A percentile compares a stretch with the other conserved stretches of the same genome.
Conservation (phyloP, 2,329 filamentous ascomycete species). For the Trichoderma afroharzianum region DNA sequence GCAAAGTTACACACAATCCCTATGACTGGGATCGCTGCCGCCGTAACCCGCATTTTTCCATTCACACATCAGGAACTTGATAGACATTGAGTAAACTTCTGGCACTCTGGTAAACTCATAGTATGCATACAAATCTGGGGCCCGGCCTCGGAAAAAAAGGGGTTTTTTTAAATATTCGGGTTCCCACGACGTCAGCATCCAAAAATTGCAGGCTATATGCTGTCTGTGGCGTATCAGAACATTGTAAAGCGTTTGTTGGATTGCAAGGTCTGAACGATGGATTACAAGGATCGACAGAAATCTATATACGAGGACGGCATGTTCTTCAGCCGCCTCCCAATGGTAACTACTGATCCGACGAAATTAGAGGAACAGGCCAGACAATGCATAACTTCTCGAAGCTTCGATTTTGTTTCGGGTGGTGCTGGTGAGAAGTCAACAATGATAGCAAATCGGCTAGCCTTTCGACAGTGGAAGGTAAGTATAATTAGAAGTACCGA, state of each 20-base stretch:
- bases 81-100: background rate
- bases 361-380: background rate
- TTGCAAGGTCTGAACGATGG: background rate
- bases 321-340: background rate
- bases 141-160: background rate
- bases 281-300: background rate
- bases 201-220: background rate
- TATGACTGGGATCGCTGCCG: background rate
- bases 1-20: background rate
- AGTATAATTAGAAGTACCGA: background rate
- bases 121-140: background rate
- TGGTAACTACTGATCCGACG: background rate
- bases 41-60: background rate
- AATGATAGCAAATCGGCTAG: background rate
- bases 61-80: background rate
- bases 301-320: background rate
- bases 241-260: background rate
- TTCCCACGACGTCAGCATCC: background rate
- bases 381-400: background rate
- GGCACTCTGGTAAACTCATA: background rate
- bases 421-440: background rate
- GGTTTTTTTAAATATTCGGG: background rate
- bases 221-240: background rate
- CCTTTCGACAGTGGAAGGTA: background rate
- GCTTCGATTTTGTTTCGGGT: background rate